A percentile compares a stretch with the other conserved stretches of the same genome.
phyloP scores from a whole-genome alignment of 441 rosid species.

The Pelargonium cotyledonis region DNA sequence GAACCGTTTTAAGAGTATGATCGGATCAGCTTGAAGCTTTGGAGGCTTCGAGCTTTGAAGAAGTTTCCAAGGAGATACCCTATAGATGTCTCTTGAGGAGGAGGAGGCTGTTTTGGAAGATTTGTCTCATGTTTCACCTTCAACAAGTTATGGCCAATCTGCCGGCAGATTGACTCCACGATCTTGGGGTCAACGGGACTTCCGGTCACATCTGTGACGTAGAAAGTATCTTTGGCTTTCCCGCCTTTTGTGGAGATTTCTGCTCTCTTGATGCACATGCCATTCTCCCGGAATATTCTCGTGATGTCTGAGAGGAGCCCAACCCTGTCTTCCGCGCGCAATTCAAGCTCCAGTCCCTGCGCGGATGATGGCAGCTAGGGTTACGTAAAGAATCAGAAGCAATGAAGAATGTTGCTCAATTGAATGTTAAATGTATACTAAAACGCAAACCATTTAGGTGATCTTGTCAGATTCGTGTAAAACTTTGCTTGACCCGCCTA shows the following conservation, averaged over 20 bases:
- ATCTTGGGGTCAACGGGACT: conserved; percentile 54
- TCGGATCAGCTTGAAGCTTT: conserved; percentile 48
- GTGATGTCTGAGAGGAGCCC: conserved; percentile 90
- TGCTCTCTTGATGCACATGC: conserved; percentile 70
- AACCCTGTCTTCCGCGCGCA: conserved; percentile 59
- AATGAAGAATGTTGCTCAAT: no score
- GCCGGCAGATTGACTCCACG: conserved; percentile 48
- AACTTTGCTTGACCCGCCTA: no score
- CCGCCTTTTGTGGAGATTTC: conserved; percentile 65
- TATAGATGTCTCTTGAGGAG: conserved; percentile 37
- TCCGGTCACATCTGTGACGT: conserved; percentile 76
- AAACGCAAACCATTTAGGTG: no score
- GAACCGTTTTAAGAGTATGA: conserved; percentile 32
- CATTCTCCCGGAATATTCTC: conserved; percentile 76
- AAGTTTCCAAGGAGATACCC: conserved; percentile 55
- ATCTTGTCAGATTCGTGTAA: no score
- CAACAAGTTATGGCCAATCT: conserved; percentile 51
- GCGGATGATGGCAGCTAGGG: background rate
- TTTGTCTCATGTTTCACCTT: conserved; percentile 47
- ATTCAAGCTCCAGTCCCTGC: conserved; percentile 79
- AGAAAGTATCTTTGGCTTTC: conserved; percentile 65
- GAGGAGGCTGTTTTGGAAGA: conserved; percentile 37
- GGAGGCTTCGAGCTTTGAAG: conserved; percentile 53
- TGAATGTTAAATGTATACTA: no score
- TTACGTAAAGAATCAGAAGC: no score